Conservation (phyloP, 495 filamentous ascomycete species). For the Penicillium silybi region DNA sequence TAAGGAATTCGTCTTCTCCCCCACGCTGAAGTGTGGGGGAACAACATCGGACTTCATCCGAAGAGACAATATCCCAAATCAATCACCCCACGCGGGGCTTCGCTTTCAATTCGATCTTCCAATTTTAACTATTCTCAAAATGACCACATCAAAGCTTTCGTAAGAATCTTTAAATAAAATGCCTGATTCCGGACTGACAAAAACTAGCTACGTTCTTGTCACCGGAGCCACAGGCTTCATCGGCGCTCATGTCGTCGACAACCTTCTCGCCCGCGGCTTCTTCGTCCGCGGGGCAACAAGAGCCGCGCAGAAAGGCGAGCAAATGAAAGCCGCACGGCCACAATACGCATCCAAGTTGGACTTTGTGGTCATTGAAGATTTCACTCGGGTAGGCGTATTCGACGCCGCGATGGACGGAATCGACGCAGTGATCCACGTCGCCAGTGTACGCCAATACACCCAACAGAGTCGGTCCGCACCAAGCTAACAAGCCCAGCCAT, state of each 20-base stretch:
- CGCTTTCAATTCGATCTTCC: not conserved
- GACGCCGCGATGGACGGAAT: constrained; percentile 32
- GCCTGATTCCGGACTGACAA: not conserved
- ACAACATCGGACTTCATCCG: not conserved
- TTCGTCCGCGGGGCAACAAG: constrained; percentile 37
- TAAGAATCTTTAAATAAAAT: not conserved
- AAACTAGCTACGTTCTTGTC: constrained; percentile 30
- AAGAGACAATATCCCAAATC: not conserved
- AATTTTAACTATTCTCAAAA: not conserved
- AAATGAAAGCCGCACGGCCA: constrained; percentile 28
- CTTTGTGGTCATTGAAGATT: constrained; percentile 37
- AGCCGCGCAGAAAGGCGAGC: constrained; percentile 25
- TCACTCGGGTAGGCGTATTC: constrained; percentile 31
- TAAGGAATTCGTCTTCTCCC: not conserved
- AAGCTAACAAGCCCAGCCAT: constrained; percentile 10
- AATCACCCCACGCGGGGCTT: constrained; percentile 2
- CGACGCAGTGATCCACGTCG: constrained; percentile 38
- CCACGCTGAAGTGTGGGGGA: not conserved
- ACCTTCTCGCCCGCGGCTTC: constrained; percentile 28
- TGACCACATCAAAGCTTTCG: constrained; percentile 2
- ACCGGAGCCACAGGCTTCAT: constrained; percentile 42
- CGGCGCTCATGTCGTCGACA: constrained; percentile 38
- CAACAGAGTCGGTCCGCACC: too few species aligned
- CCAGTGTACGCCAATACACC: constrained; percentile 24
- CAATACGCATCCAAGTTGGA: constrained; percentile 29